Evolutionary conservation across 257 asterid genomes (phyloP), one percentile per base, ranked within the genome.

Genomic region (Rehmannia glutinosa): DNA sequence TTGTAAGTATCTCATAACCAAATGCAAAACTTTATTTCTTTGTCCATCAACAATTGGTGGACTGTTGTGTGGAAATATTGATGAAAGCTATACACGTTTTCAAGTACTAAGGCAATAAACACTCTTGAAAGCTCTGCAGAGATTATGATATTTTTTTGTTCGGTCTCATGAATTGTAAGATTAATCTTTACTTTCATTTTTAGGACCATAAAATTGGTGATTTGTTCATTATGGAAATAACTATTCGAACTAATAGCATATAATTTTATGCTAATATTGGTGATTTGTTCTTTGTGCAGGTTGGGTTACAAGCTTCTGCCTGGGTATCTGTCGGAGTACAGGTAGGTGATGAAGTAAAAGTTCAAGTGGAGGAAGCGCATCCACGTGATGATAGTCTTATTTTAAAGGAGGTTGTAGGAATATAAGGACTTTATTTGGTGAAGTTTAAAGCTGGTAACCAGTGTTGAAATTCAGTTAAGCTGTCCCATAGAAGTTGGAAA

Each of bases 361-460:
- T 94, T 46, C 57, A 36, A 73, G 95, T 90, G 67, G 97, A 85
- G 71, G 87, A 85, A 64, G 94, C 97, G 15, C 93, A 85, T 81
- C 97, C 99, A 15, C 98, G 98, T 8, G 87, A 90, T 51, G 97
- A 92, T 69, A 45, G 78, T 80, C 78, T 92, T 74, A 78, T 72
- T 63, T 81, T 87, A 66, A 86, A 83, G 79, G 97, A 92, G 83
- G 84, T 80, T 72, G 78, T 17, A 42, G 64, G 53, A 30, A 46
- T 59, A 9, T 78, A 69, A 77, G 13, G 59, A 15, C 49, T 36
- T 54, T 8, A 13, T 15, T 11, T 28, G 16, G 3, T 30, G 17
- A 56, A 36, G 41, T 1, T 7, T 39, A 27, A 23, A 6, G 32
- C 68, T 19, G n/a, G n/a, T n/a, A n/a, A n/a, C n/a, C n/a, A n/a